phyloP scores from a whole-genome alignment of 805 yeast genomes.

The Metschnikowia reukaufii region DNA sequence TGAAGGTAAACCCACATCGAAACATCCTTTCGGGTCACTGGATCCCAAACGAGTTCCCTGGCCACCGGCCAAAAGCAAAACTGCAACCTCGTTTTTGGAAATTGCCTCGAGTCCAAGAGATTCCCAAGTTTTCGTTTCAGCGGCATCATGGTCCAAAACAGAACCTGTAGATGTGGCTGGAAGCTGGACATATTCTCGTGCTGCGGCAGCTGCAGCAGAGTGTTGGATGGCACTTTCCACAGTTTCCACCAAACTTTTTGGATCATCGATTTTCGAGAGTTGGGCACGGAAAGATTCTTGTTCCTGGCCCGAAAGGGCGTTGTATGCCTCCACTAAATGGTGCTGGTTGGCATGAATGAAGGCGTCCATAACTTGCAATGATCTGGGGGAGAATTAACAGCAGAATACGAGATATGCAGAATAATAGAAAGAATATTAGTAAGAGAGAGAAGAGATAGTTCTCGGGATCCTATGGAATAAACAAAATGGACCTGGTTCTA shows the following conservation, averaged over 20 bases:
- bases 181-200: conserved; percentile 44
- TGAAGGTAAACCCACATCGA: conserved; percentile 81
- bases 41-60: conserved; percentile 97
- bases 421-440: no score
- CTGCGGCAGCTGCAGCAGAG: conserved; percentile 23
- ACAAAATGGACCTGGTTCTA: not conserved
- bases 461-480: no score
- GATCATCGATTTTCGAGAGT: conserved; percentile 43
- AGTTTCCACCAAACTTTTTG: conserved; percentile 38
- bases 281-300: conserved; percentile 40
- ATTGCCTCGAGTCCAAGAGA: conserved; percentile 67
- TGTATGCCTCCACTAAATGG: conserved; percentile 53
- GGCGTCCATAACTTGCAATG: conserved; percentile 11
- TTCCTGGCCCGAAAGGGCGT: conserved; percentile 32
- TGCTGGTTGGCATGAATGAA: conserved; percentile 51
- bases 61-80: conserved; percentile 95
- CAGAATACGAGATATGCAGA: no score
- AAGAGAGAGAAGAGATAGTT: not conserved
- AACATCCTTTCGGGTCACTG: conserved; percentile 90
- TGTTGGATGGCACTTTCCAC: conserved; percentile 49
- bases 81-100: conserved; percentile 73
- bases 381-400: no score
- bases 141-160: conserved; percentile 43
- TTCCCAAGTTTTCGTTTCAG: conserved; percentile 38
- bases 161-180: conserved; percentile 50